Percentiles rank a stretch among this genome's conserved stretches.
These are phyloP conservation scores for Capsicum rhomboideum DNA, from an alignment of 257 asterid genomes.

Conservation along the genomic window DNA sequence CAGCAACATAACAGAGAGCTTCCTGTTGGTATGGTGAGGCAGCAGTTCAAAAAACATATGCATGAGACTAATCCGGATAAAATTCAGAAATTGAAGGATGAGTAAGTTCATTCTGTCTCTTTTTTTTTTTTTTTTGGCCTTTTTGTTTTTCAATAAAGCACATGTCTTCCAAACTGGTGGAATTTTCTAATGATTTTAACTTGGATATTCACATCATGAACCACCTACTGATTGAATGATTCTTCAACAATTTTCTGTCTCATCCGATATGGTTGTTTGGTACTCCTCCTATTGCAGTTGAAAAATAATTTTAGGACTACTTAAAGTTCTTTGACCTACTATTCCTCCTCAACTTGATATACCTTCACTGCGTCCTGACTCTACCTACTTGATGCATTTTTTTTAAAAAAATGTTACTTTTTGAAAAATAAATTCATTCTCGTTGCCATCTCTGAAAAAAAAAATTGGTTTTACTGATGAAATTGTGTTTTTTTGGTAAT, in stretches of 20 bases:
- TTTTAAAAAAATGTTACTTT: not conserved
- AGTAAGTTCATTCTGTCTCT: slow-evolving; percentile 31
- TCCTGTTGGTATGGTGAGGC: slow-evolving; percentile 64
- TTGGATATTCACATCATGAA: not conserved
- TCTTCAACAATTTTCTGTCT: not conserved
- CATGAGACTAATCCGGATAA: slow-evolving; percentile 84
- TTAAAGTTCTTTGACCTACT: not conserved
- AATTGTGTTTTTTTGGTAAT: not conserved
- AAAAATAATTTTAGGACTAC: not conserved
- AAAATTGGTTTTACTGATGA: not conserved
- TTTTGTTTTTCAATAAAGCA: not conserved
- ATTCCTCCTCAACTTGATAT: not conserved
- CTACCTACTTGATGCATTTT: not conserved
- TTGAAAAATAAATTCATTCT: not conserved
- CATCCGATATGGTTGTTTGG: not conserved
- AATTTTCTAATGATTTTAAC: not conserved
- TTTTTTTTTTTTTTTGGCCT: not conserved
- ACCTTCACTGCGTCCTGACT: not conserved
- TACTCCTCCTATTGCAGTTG: not conserved
- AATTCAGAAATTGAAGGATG: slow-evolving; percentile 79
- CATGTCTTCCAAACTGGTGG: not conserved
- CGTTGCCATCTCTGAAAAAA: not conserved
- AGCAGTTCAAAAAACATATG: slow-evolving; percentile 77
- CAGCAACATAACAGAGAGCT: slow-evolving; percentile 82
- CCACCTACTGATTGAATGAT: not conserved